Conservation (phyloP, 2,329 filamentous ascomycete species). For the Arthrobotrys pseudoclavata region DNA sequence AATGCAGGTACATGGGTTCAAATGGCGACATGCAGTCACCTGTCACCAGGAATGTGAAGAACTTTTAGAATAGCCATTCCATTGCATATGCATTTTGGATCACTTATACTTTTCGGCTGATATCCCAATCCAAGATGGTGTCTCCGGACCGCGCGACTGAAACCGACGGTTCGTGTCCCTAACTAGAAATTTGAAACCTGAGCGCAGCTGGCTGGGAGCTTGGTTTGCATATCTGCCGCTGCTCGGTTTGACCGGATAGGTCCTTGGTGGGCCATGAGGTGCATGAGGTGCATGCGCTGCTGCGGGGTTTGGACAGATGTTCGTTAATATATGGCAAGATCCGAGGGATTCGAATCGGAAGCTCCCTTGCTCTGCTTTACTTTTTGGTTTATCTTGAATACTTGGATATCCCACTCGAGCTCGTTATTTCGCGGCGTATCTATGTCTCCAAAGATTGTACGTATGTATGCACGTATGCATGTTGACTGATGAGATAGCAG, state of each 20-base stretch:
- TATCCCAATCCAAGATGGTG: constrained; percentile 16
- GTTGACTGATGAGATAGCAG: background rate
- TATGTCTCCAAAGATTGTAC: background rate
- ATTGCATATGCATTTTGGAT: background rate
- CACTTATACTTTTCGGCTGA: constrained; percentile 13
- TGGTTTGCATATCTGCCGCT: constrained; percentile 36
- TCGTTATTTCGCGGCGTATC: background rate
- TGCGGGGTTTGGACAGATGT: constrained; percentile 40
- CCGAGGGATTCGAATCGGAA: constrained; percentile 8
- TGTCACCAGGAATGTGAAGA: constrained; percentile 24
- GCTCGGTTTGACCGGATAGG: constrained; percentile 41
- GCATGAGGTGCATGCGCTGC: constrained; percentile 15
- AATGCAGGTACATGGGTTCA: constrained; percentile 30
- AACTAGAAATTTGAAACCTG: constrained; percentile 9
- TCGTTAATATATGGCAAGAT: constrained; percentile 3
- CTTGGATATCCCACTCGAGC: no score
- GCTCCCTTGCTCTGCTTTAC: background rate
- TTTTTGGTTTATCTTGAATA: constrained; percentile 4
- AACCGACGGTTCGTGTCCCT: background rate
- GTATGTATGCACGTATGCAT: no score
- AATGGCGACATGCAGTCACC: constrained; percentile 29
- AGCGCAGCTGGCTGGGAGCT: constrained; percentile 3
- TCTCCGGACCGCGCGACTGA: constrained; percentile 18
- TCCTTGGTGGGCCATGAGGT: background rate
- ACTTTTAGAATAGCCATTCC: background rate